These are phyloP conservation scores for Blastomyces gilchristii DNA, from an alignment of 2,329 filamentous ascomycete species.

Conservation along the genomic window DNA sequence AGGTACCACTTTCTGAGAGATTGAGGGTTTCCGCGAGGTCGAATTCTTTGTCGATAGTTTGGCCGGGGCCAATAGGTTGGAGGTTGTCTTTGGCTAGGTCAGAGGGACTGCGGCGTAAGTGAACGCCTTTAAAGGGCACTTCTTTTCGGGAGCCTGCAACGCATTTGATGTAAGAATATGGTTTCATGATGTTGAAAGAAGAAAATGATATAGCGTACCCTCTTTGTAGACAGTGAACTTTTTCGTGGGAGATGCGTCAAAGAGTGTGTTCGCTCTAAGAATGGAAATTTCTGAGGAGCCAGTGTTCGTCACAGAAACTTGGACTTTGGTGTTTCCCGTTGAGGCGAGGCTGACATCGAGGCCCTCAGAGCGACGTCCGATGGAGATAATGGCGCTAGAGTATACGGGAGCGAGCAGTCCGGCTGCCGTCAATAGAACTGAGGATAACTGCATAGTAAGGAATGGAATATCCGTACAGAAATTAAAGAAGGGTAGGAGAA, in stretches of 20 bases:
- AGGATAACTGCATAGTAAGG: slow-evolving; percentile 9
- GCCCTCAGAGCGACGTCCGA: slow-evolving; percentile 2
- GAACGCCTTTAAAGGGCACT: slow-evolving; percentile 11
- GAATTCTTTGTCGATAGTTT: slow-evolving; percentile 9
- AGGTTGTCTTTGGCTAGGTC: slow-evolving; percentile 7
- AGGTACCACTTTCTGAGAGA: slow-evolving; percentile 10
- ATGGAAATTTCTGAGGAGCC: slow-evolving; percentile 4
- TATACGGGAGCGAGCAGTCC: slow-evolving; percentile 5
- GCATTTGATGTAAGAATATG: background rate
- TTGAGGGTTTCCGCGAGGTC: slow-evolving; percentile 13
- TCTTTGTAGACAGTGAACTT: slow-evolving; percentile 11
- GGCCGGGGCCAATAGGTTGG: slow-evolving; percentile 8
- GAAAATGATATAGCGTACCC: slow-evolving; percentile 7
- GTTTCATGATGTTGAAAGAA: background rate
- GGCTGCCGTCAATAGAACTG: slow-evolving; percentile 8
- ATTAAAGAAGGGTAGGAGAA: background rate
- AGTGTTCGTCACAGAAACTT: slow-evolving; percentile 13
- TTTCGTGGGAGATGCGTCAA: slow-evolving; percentile 10
- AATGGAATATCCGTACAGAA: background rate
- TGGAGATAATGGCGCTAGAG: slow-evolving; percentile 2
- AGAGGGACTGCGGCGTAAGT: background rate
- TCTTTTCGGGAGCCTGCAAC: background rate
- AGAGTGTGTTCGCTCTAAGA: slow-evolving; percentile 12
- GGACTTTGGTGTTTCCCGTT: slow-evolving; percentile 12
- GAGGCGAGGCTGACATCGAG: slow-evolving; percentile 11